A percentile compares a stretch with the other conserved stretches of the same genome.
phyloP scores from a whole-genome alignment of 352 stramenopile genomes.

The Pythium insidiosum region DNA sequence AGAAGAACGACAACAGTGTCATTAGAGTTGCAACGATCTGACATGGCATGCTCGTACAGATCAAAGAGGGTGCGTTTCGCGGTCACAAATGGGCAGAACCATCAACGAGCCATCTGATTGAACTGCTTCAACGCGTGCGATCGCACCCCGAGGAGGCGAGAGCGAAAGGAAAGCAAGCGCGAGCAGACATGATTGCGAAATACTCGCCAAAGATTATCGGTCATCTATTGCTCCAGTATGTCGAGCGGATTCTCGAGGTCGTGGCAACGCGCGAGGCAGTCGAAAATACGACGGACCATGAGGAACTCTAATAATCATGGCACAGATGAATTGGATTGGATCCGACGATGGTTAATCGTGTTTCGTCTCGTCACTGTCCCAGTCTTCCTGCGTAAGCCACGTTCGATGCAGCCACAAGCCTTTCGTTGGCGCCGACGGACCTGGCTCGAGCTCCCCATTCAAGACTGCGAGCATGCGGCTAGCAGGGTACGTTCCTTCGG shows the following conservation, averaged over 20 bases:
- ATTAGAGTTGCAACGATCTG: no score
- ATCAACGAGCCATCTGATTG: conserved; percentile 56
- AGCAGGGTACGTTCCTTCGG: conserved; percentile 50
- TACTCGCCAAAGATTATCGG: conserved; percentile 77
- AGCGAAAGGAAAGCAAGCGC: conserved; percentile 58
- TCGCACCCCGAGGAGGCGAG: conserved; percentile 51
- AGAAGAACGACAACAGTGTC: no score
- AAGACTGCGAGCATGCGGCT: conserved; percentile 65
- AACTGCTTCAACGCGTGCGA: conserved; percentile 54
- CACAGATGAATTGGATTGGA: not conserved
- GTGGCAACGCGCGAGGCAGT: conserved; percentile 18
- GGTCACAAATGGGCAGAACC: conserved; percentile 85
- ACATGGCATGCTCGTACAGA: conserved; percentile 35
- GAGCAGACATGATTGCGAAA: conserved; percentile 75
- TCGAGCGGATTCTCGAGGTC: conserved; percentile 48
- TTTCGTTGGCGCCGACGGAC: conserved; percentile 68
- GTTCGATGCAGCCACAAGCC: conserved; percentile 80
- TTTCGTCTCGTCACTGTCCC: conserved; percentile 35
- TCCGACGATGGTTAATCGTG: conserved; percentile 17
- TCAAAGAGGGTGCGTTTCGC: conserved; percentile 67
- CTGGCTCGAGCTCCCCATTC: conserved; percentile 31
- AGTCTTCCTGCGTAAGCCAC: conserved; percentile 74
- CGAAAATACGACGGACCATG: conserved; percentile 15
- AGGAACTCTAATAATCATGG: conserved; percentile 50
- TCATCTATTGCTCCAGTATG: conserved; percentile 49